Evolutionary conservation across 2,329 filamentous ascomycete genomes (phyloP).

Genomic region (Ceratocystis ficicola): DNA sequence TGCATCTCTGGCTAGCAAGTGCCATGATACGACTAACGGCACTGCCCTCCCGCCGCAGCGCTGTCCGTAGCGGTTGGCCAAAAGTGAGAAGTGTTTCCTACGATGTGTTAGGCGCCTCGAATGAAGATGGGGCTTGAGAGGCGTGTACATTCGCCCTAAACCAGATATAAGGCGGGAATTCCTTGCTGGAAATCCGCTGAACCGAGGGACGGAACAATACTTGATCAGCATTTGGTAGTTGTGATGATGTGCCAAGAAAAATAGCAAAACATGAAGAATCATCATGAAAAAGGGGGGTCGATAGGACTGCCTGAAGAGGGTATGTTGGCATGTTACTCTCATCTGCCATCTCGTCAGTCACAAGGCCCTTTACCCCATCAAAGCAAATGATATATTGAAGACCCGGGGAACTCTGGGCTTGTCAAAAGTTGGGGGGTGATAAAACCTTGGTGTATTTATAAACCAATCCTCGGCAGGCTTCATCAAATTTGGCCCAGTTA

Average conservation of each 20-base stretch:
- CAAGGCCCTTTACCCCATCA: neutral
- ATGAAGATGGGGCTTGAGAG: too few relatives aligned
- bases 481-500: too few relatives aligned
- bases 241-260: neutral
- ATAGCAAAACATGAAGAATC: neutral
- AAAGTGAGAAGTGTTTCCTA: too few relatives aligned
- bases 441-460: too few relatives aligned
- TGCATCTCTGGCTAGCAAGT: neutral
- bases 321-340: neutral
- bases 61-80: too few relatives aligned
- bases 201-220: neutral
- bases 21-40: too few relatives aligned
- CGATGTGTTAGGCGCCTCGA: too few relatives aligned
- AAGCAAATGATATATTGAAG: neutral
- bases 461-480: too few relatives aligned
- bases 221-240: neutral
- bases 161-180: neutral
- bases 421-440: too few relatives aligned
- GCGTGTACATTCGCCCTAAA: too few relatives aligned
- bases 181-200: neutral
- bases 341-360: neutral
- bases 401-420: too few relatives aligned
- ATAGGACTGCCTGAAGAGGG: neutral
- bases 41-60: too few relatives aligned
- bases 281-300: neutral